Evolutionary conservation across 139 green algal genomes (phyloP), one percentile per base, ranked within the genome.

Genomic region (Coelastrella sp.): DNA sequence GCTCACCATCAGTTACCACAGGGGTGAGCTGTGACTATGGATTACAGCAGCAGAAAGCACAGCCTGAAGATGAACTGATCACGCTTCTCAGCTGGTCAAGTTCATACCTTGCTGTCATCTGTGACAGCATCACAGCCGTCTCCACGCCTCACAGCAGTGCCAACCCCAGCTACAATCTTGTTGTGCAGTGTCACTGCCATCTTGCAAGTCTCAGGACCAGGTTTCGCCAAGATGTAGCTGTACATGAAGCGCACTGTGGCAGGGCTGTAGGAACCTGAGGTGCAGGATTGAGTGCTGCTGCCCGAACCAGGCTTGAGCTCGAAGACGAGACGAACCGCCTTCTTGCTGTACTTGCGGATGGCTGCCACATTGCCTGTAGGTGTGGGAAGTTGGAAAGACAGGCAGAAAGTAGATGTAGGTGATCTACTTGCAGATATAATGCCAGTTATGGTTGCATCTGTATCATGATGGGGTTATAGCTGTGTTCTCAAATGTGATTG

Each of bases 311-410:
- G 5, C 21, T 64, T 19, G 27, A 64, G 57, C 17, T n/a, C 15
- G 13, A 30, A 64, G 5, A 64, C 57, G 17, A 64, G 57, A 19
- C 57, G 57, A 19, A n/a, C 21, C 5, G 57, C 8, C 57, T 64
- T 64, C 57, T 64, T 64, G 13, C 13, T 27, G 57, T 64, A 64
- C 57, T 64, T 64, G 57, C 57, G 57, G 57, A 64, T 64, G 57
- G 57, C 57, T 27, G 57, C 57, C 8, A 64, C 57, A 64, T 64
- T 64, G 57, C 57, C 57, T 64, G 57, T 11, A 64, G 57, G 15
- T n/a, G n/a, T n/a, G n/a, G n/a, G n/a, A n/a, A n/a, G n/a, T n/a
- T n/a, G n/a, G n/a, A n/a, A n/a, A 27, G 27, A 15, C 21, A 34
- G 57, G 15, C 57, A 64, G 57, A 13, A 64, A n/a, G 57, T 64